Evolutionary conservation across 179 eudicot species (phyloP).

Genomic region (Beta corolliflora): DNA sequence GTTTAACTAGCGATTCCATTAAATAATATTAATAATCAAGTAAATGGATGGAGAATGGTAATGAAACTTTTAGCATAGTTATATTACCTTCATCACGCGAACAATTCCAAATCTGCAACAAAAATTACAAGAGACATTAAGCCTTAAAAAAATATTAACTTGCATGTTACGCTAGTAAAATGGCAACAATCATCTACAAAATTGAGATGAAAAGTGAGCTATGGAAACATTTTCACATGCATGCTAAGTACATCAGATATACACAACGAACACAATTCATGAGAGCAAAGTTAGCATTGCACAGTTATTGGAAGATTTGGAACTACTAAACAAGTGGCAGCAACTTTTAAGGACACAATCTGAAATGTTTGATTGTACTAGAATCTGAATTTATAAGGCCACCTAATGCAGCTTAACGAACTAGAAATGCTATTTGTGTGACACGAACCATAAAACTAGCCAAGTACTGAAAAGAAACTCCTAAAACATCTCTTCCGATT

Average conservation of each 20-base stretch:
- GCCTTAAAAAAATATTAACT: too few species aligned
- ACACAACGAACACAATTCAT: too few species aligned
- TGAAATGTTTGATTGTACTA: too few species aligned
- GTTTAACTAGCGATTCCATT: too few species aligned
- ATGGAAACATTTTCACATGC: neutral
- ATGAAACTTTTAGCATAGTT: neutral
- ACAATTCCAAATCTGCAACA: slow-evolving; percentile 86
- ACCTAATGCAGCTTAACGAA: neutral
- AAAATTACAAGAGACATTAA: slow-evolving; percentile 20
- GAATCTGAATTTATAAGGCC: neutral
- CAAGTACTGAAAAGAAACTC: too few species aligned
- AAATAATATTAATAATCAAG: too few species aligned
- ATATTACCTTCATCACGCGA: slow-evolving; percentile 84
- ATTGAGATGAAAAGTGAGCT: too few species aligned
- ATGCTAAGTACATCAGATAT: neutral
- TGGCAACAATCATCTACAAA: too few species aligned
- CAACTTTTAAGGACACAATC: too few species aligned
- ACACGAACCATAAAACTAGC: neutral
- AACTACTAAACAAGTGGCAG: neutral
- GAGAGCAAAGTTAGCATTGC: neutral
- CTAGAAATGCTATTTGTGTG: neutral
- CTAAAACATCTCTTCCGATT: neutral
- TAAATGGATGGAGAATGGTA: neutral
- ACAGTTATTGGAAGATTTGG: neutral
- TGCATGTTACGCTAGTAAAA: too few species aligned